Base-by-base conservation (phyloP, 2,329 filamentous ascomycete species). In the Aureobasidium leucospermi region DNA sequence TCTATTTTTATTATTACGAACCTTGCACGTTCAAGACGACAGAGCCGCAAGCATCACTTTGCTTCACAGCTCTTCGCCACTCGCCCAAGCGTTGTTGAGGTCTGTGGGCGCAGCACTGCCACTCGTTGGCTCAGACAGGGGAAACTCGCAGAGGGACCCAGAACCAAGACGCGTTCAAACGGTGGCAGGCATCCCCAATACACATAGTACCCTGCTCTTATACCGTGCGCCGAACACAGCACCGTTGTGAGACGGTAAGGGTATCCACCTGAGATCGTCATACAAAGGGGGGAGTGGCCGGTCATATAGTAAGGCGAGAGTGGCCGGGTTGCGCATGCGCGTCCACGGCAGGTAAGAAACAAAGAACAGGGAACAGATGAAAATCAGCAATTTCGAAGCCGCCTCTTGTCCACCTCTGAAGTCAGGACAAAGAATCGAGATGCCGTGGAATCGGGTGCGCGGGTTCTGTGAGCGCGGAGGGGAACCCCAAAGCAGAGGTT, bases 261-360 rank as follows among this genome's bases (percentile, higher is more conserved):
- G 51, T 52, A 32, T 55, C 51, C 51, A 55, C 51, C 38, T 43
- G 28, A 23, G 51, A 55, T 43, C 51, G 51, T 55, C 51, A 43
- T 55, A 43, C 38, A 43, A 55, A 51, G 43, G 51, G 51, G 51
- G 49, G 48, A 31, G 4, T 9, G 36, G n/a, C 23, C 28, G n/a
- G 15, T 15, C 23, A 53, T 31, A 11, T 13, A 16, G 11, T 32
- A 36, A 43, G n/a, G 38, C 38, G 38, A n/a, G 31, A 34, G 51
- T 38, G 38, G 38, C 10, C 32, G 31, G 16, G 47, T 29, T 38
- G 39, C 41, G 51, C 29, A 13, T 19, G 32, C 51, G 51, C 51
- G 49, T 53, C 8, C 36, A 31, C 28, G 38, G 51, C 38, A 16
- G 39, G 23, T 19, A n/a, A 43, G 28, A 55, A 43, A 55, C 51